Evolutionary conservation across 345 rosid genomes (phyloP).

Genomic region (Heritiera fomes): DNA sequence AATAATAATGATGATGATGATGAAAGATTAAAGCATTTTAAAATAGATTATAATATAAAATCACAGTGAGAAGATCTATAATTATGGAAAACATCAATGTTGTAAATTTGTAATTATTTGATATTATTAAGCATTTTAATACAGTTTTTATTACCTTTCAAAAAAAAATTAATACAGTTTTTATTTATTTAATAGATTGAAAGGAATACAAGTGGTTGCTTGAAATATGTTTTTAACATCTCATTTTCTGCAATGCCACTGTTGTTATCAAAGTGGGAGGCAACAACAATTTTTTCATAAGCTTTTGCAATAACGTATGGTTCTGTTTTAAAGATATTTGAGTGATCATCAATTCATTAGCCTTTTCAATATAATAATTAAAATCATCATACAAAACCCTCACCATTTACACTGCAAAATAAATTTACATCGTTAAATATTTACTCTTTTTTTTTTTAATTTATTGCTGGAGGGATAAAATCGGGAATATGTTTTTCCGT

Average conservation of each 20-base stretch:
- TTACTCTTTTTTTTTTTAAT: too few relatives aligned
- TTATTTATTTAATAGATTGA: not conserved
- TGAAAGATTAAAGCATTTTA: too few relatives aligned
- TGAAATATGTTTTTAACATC: not conserved
- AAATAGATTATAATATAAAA: too few relatives aligned
- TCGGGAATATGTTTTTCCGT: not conserved
- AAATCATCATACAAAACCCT: too few relatives aligned
- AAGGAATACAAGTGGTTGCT: not conserved
- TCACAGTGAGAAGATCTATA: too few relatives aligned
- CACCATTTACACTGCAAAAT: too few relatives aligned
- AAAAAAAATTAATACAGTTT: not conserved
- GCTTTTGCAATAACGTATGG: not conserved
- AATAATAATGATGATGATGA: too few relatives aligned
- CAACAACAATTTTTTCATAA: not conserved
- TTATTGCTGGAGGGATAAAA: not conserved
- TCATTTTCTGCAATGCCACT: not conserved
- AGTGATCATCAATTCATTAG: not conserved
- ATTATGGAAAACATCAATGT: too few relatives aligned
- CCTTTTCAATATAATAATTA: too few relatives aligned
- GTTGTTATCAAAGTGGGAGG: constrained; percentile 1
- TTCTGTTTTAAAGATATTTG: not conserved
- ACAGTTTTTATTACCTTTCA: too few relatives aligned
- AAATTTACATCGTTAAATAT: too few relatives aligned
- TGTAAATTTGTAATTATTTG: not conserved
- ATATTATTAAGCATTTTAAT: not conserved